Conservation (phyloP, 805 yeast species). For the Candida namnaoensis region DNA sequence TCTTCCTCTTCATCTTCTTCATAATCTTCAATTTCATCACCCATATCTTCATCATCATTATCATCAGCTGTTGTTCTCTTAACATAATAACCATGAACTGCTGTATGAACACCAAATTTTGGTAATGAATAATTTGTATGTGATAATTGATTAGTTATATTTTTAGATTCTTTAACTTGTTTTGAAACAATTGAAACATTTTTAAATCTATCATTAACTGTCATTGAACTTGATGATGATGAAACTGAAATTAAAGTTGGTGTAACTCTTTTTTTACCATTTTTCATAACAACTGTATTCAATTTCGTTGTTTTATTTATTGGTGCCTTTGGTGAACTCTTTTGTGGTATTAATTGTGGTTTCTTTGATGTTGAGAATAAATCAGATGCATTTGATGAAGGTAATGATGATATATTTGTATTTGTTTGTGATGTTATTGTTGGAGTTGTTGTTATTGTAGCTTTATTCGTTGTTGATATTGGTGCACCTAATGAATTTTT, state of each 20-base stretch:
- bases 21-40: conserved; percentile 18
- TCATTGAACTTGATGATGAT: conserved; percentile 15
- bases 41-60: conserved; percentile 14
- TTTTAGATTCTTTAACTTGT: conserved; percentile 3
- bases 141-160: conserved; percentile 23
- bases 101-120: conserved; percentile 52
- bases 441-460: not conserved
- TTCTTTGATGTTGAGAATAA: too few relatives aligned
- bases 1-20: conserved; percentile 42
- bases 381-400: too few relatives aligned
- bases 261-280: conserved; percentile 69
- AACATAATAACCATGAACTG: conserved; percentile 47
- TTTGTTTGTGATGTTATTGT: not conserved
- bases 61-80: conserved; percentile 17
- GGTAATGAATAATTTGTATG: conserved; percentile 46
- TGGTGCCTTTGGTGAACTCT: conserved; percentile 1
- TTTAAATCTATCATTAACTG: conserved; percentile 8
- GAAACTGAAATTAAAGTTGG: conserved; percentile 55
- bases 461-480: not conserved
- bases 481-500: conserved; percentile 2
- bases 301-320: conserved; percentile 20
- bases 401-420: not conserved
- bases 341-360: not conserved
- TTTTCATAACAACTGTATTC: conserved; percentile 55
- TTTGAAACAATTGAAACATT: conserved; percentile 6